Percentiles rank a stretch among this genome's conserved stretches.
phyloP scores from a whole-genome alignment of 2,329 filamentous ascomycete genomes.

The Falciphora oryzae region DNA sequence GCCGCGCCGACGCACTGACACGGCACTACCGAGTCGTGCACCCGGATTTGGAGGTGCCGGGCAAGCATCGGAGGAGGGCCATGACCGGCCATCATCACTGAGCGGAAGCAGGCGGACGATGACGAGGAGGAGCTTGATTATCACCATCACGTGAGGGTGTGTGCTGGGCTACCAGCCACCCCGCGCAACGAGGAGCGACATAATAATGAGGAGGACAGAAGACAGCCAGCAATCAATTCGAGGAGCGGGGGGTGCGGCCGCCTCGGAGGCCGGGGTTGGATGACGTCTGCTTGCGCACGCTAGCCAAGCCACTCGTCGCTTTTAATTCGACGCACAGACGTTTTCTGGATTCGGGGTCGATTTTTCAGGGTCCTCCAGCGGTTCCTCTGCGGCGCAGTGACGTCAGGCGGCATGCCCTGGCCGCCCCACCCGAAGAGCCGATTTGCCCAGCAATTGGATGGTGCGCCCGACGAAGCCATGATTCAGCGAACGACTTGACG shows the following conservation, averaged over 20 bases:
- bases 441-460: not conserved
- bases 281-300: not conserved
- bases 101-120: not conserved
- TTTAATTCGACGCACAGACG: not conserved
- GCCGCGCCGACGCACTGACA: constrained; percentile 87
- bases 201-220: not conserved
- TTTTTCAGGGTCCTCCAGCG: not conserved
- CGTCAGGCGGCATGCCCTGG: not conserved
- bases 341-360: not conserved
- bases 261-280: not conserved
- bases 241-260: not conserved
- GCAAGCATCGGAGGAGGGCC: constrained; percentile 45
- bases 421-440: not conserved
- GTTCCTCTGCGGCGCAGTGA: not conserved
- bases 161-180: not conserved
- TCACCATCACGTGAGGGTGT: not conserved
- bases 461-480: not conserved
- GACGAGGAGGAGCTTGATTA: not conserved
- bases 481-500: not conserved
- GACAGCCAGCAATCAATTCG: not conserved
- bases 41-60: constrained; percentile 78
- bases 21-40: constrained; percentile 93
- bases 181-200: not conserved
- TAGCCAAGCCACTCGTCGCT: not conserved
- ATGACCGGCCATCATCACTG: constrained; percentile 12